Evolutionary conservation across 495 filamentous ascomycete genomes (phyloP).

Genomic region (Tuber magnatum): DNA sequence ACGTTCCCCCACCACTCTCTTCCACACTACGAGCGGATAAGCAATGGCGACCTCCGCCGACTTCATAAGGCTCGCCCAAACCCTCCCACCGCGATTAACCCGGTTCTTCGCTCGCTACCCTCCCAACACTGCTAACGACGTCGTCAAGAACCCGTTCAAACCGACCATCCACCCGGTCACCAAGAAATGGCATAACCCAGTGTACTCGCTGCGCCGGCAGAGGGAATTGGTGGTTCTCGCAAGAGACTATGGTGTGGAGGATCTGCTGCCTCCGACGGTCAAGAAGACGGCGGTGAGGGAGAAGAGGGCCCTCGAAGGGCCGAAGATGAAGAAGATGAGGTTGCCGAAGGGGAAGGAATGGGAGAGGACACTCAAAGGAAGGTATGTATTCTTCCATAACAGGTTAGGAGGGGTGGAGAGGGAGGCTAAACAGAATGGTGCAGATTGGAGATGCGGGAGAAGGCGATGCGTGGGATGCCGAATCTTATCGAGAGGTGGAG

Average conservation of each 20-base stretch:
- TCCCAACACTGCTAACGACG: constrained; percentile 47
- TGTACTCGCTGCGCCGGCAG: constrained; percentile 75
- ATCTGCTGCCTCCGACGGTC: constrained; percentile 65
- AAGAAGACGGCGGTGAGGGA: constrained; percentile 68
- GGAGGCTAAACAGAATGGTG: constrained; percentile 16
- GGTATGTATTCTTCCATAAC: constrained; percentile 48
- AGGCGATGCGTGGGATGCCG: constrained; percentile 92
- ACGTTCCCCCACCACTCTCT: not conserved
- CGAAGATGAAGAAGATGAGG: constrained; percentile 82
- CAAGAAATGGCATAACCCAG: constrained; percentile 69
- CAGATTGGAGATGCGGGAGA: constrained; percentile 76
- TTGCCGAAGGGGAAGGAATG: constrained; percentile 88
- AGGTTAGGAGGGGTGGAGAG: constrained; percentile 1
- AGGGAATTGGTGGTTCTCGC: constrained; percentile 88
- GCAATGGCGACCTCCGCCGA: constrained; percentile 24
- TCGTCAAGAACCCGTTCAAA: constrained; percentile 45
- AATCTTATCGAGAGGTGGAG: constrained; percentile 86
- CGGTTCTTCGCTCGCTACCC: constrained; percentile 87
- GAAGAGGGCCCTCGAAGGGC: constrained; percentile 62
- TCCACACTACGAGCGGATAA: constrained; percentile 2
- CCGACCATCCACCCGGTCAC: constrained; percentile 59
- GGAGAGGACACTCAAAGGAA: constrained; percentile 76
- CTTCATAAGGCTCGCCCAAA: constrained; percentile 56
- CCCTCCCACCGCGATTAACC: constrained; percentile 65
- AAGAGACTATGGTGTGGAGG: constrained; percentile 69